Evolutionary conservation across 1,139 yeast genomes (phyloP).

Genomic region (Eremothecium gossypii): DNA sequence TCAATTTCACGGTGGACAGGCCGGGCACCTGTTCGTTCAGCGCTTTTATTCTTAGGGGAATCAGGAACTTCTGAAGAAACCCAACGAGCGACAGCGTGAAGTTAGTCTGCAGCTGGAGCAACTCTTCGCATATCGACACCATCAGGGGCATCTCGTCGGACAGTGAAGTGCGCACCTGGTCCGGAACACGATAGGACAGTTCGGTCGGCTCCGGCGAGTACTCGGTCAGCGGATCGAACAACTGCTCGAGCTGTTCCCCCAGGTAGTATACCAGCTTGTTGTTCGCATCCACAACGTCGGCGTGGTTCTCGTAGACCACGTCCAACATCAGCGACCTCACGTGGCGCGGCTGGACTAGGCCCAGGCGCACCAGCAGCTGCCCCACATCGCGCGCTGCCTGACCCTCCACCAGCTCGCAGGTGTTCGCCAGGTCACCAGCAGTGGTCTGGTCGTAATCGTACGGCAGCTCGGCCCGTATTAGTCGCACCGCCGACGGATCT

Average conservation of each 20-base stretch:
- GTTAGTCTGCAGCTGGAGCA: constrained; percentile 61
- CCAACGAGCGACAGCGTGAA: constrained; percentile 63
- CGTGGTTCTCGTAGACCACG: constrained; percentile 56
- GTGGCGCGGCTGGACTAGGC: constrained; percentile 49
- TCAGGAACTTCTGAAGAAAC: constrained; percentile 65
- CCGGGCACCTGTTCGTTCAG: constrained; percentile 45
- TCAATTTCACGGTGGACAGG: constrained; percentile 51
- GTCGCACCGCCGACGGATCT: constrained; percentile 20
- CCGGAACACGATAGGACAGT: constrained; percentile 44
- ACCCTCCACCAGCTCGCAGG: constrained; percentile 46
- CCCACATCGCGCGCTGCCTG: constrained; percentile 51
- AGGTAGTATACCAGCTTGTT: constrained; percentile 63
- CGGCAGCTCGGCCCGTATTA: constrained; percentile 17
- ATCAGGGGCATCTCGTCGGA: constrained; percentile 30
- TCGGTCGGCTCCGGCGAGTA: constrained; percentile 87
- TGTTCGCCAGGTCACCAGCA: constrained; percentile 69
- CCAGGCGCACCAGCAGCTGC: constrained; percentile 39
- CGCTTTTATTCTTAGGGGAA: constrained; percentile 68
- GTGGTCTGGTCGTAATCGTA: constrained; percentile 29
- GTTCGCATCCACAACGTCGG: constrained; percentile 48
- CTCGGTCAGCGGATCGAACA: constrained; percentile 83
- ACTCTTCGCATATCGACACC: constrained; percentile 52
- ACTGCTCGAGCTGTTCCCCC: constrained; percentile 79
- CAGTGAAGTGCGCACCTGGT: constrained; percentile 5
- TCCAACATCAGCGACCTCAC: constrained; percentile 56